Conservation (phyloP, 495 filamentous ascomycete species). For the Cercophora sp. region DNA sequence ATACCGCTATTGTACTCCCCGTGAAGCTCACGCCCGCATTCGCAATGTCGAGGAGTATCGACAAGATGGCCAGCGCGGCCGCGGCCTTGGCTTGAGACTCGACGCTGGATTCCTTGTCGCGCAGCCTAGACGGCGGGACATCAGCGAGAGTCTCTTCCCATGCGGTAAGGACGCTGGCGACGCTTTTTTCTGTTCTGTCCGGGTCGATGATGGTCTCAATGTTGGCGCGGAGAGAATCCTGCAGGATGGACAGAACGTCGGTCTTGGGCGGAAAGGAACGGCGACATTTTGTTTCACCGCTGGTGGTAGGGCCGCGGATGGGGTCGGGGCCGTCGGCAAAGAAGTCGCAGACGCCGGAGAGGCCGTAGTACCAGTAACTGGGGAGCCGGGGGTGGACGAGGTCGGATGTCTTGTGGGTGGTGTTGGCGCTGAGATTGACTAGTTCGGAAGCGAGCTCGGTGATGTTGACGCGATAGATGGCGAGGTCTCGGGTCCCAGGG, state of each 20-base stretch:
- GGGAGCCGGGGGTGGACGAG: not conserved
- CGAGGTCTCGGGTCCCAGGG: not conserved
- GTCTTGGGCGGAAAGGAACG: not conserved
- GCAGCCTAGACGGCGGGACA: not conserved
- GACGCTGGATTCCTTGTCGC: not conserved
- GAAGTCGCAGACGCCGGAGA: constrained; percentile 10
- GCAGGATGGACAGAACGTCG: not conserved
- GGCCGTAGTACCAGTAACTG: constrained; percentile 1
- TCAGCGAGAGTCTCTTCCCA: not conserved
- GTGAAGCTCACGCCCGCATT: not conserved
- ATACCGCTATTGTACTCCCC: not conserved
- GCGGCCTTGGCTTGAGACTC: not conserved
- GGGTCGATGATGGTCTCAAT: no score
- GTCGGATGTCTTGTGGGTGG: not conserved
- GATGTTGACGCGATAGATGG: constrained; percentile 9
- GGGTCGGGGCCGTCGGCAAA: no score
- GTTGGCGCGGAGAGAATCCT: not conserved
- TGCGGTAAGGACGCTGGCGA: not conserved
- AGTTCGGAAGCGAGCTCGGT: not conserved
- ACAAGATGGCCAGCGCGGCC: not conserved
- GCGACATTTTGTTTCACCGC: not conserved
- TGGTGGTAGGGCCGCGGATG: no score
- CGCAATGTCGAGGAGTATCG: not conserved
- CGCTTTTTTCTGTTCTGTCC: no score
- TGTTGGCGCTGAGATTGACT: not conserved